Base-by-base conservation (phyloP, 2,329 filamentous ascomycete species). In the Helicocarpus griseus region DNA sequence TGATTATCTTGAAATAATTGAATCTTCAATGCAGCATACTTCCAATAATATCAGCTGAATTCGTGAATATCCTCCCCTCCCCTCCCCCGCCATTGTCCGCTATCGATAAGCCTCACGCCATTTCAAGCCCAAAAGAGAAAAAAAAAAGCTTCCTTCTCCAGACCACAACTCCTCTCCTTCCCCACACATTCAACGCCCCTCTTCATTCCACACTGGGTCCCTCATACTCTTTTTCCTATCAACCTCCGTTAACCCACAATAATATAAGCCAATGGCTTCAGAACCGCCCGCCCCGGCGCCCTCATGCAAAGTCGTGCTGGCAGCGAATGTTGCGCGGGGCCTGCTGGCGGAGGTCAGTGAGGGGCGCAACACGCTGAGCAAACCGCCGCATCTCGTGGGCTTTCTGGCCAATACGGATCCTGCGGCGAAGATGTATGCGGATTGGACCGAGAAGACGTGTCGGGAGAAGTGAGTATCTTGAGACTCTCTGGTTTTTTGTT, bases 381-480 rank as follows among this genome's bases (percentile, higher is more conserved):
- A 79, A 58, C 74, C 83, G 65, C 90, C 93, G 31, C 83, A 86
- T 55, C 79, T 98, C 49, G 87, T 91, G 41, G 93, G 91, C 53
- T 95, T 96, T 71, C 77, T 98, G 52, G 89, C 91, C 59, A 97
- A 95, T 70, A 80, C 80, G 58, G 93, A 98, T 71, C 89, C 90
- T 28, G 88, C 89, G 36, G 91, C 91, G 29, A 77, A 87, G 61
- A 89, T 94, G 75, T 97, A 98, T 67, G 93, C 93, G 50, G 88
- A 96, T 69, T 96, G 89, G 88, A 96, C 91, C 38, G 87, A 89
- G 70, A 96, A 95, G 78, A 96, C 93, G 3, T 95, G 89, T 70
- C 80, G 84, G 69, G 91, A 97, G 69, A 94, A 96, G 90, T 96
- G 77, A 85, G 86, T 39, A 3, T 39, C 8, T 31, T 52, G 40